Evolutionary conservation across 352 stramenopile species (phyloP), one percentile per base, ranked within the genome.

Genomic region (Pythium coloratum): DNA sequence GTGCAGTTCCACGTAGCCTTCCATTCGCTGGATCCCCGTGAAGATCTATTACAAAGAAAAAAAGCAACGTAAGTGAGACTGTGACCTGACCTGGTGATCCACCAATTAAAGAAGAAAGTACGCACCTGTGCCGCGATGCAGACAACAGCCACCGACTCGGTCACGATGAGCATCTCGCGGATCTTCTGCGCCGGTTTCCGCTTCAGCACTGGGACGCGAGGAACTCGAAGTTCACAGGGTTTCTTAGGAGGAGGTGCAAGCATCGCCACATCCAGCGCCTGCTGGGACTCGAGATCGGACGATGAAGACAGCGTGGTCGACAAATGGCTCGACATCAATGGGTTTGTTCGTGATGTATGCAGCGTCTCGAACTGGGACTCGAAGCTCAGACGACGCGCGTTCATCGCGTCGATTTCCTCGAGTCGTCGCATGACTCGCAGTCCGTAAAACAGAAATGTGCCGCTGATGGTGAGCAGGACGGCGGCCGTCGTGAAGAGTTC

Each of bases 81-180:
- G 1, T 38, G 51, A 56, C 16, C 46, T 53, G 30, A 26, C 20
- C 20, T 24, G 20, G 20, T 36, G 34, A 38, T 36, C 5, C 6
- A 51, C 0, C 0, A 54, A 16, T 28, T 3, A 24, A 12, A 33
- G 2, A 47, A 47, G 16, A 46, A 55, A 26, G 63, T 49, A 47
- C 73, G 65, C 33, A 88, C 71, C 69, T 86, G 76, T 0, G 69
- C 73, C 2, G 57, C 69, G 44, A 82, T 64, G 49, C 76, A 81
- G n/a, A 86, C 32, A 3, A 81, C 18, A 14, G 77, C 72, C 16
- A 84, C 64, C 3, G 59, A 64, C 51, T 84, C 78, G 0, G 71
- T 82, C 20, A 90, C 67, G 26, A 87, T 30, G 7, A 90, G 63
- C 55, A 88, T 81, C 44, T 80, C 77, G 16, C 75, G 76, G 67